These are phyloP conservation scores for Pseudogymnoascus sp. DNA, from an alignment of 2,329 filamentous ascomycete genomes.

Conservation along the genomic window DNA sequence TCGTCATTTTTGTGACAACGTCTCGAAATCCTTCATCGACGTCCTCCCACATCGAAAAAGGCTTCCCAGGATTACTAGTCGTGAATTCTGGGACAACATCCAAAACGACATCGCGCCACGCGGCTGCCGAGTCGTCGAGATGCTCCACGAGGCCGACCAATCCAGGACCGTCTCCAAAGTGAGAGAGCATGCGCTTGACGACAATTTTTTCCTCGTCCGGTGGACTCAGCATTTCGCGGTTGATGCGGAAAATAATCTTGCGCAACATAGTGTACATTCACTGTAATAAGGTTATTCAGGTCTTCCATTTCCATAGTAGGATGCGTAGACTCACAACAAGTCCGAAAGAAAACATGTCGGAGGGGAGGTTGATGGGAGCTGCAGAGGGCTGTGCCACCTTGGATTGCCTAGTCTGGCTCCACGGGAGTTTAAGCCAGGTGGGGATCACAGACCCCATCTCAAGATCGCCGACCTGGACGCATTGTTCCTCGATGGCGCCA, in stretches of 20 bases:
- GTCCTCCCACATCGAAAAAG: conserved; percentile 35
- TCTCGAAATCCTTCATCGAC: conserved; percentile 36
- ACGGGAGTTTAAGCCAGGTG: conserved; percentile 30
- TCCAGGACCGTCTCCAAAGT: conserved; percentile 38
- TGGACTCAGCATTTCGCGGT: conserved; percentile 13
- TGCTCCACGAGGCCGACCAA: conserved; percentile 36
- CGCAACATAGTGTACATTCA: conserved; percentile 40
- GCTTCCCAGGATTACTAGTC: conserved; percentile 34
- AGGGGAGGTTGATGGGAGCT: conserved; percentile 32
- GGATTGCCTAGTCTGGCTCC: conserved; percentile 36
- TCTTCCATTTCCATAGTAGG: background rate
- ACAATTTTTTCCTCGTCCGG: conserved; percentile 30
- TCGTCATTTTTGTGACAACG: conserved; percentile 33
- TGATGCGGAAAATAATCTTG: conserved; percentile 34
- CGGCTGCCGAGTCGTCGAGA: conserved; percentile 27
- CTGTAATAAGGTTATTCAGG: conserved; percentile 20
- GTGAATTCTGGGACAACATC: background rate
- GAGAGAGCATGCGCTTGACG: conserved; percentile 40
- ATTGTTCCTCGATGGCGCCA: conserved; percentile 19
- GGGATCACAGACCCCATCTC: conserved; percentile 35
- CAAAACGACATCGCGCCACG: background rate
- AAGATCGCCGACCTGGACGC: conserved; percentile 36
- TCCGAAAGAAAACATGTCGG: conserved; percentile 39
- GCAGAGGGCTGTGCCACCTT: conserved; percentile 39
- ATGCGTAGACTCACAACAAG: conserved; percentile 32